These are phyloP conservation scores for Myxozyma mucilagina DNA, from an alignment of 805 yeast species.

Conservation along the genomic window DNA sequence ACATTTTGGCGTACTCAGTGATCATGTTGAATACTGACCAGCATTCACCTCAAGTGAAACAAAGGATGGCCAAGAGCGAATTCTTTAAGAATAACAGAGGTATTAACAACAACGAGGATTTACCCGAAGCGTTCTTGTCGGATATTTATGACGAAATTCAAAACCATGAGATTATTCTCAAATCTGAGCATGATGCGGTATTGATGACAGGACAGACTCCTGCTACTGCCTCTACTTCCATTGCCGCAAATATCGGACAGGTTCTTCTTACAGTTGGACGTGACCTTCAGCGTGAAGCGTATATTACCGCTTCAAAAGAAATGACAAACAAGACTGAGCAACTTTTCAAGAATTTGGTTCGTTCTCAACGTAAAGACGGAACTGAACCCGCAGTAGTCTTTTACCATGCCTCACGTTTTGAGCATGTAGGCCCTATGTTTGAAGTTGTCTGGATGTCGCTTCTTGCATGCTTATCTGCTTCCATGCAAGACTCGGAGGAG, in stretches of 20 bases:
- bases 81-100: constrained; percentile 86
- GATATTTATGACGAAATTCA: constrained; percentile 77
- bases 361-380: constrained; percentile 25
- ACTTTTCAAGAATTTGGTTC: constrained; percentile 22
- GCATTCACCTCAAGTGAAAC: constrained; percentile 88
- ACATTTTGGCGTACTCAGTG: constrained; percentile 84
- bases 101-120: constrained; percentile 84
- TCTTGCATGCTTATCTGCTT: constrained; percentile 90
- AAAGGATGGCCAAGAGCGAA: constrained; percentile 84
- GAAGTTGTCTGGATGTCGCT: constrained; percentile 97
- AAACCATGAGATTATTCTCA: constrained; percentile 80
- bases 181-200: constrained; percentile 93
- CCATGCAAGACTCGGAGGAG: constrained; percentile 85
- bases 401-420: constrained; percentile 81
- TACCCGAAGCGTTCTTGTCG: constrained; percentile 70
- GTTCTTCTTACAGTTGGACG: constrained; percentile 55
- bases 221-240: constrained; percentile 38
- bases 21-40: constrained; percentile 93
- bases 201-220: constrained; percentile 63
- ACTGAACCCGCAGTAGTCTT: constrained; percentile 51
- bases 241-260: constrained; percentile 41
- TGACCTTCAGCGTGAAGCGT: constrained; percentile 77
- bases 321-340: constrained; percentile 82
- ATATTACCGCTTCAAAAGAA: constrained; percentile 87
- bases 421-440: constrained; percentile 89